Percentiles rank a stretch among this genome's conserved stretches.
phyloP scores from a whole-genome alignment of 1,284 basidiomycete species.

The Pseudozyma sp. region DNA sequence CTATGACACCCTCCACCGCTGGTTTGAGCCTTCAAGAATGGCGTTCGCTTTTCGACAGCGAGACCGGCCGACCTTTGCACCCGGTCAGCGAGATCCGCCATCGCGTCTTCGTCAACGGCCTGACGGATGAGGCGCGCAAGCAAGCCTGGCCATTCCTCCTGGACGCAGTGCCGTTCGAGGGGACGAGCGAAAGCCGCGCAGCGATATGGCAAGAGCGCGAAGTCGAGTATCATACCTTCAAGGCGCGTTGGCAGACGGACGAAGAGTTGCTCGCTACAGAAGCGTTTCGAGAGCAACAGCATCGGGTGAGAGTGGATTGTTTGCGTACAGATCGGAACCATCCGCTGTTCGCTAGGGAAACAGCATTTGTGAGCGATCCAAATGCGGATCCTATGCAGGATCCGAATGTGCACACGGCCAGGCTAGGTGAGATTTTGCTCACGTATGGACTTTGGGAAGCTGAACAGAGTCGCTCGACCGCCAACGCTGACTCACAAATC shows the following conservation, averaged over 20 bases:
- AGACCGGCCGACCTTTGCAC: conserved; percentile 38
- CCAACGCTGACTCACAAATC: not conserved
- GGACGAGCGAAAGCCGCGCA: conserved; percentile 53
- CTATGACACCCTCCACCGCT: not conserved
- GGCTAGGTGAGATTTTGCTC: conserved; percentile 82
- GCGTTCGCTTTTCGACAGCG: conserved; percentile 45
- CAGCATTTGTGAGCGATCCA: conserved; percentile 49
- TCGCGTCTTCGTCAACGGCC: conserved; percentile 58
- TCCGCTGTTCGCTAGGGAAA: conserved; percentile 76
- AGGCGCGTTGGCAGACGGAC: conserved; percentile 48
- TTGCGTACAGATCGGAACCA: conserved; percentile 94
- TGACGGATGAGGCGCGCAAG: conserved; percentile 42
- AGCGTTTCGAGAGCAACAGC: conserved; percentile 74
- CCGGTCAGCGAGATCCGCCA: conserved; percentile 35
- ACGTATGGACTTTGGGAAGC: conserved; percentile 76
- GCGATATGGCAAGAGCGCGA: conserved; percentile 30
- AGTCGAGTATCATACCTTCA: conserved; percentile 44
- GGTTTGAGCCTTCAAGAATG: conserved; percentile 50
- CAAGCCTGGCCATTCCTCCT: conserved; percentile 89
- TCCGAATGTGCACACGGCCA: conserved; percentile 85
- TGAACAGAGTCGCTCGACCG: conserved; percentile 2
- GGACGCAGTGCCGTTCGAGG: conserved; percentile 84
- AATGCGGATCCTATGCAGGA: conserved; percentile 66
- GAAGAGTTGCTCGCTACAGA: conserved; percentile 23
- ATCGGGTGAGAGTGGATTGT: conserved; percentile 94